Percentiles rank a stretch among this genome's conserved stretches.
These are phyloP conservation scores for Cladobotryum protrusum DNA, from an alignment of 2,329 filamentous ascomycete genomes.

Conservation along the genomic window DNA sequence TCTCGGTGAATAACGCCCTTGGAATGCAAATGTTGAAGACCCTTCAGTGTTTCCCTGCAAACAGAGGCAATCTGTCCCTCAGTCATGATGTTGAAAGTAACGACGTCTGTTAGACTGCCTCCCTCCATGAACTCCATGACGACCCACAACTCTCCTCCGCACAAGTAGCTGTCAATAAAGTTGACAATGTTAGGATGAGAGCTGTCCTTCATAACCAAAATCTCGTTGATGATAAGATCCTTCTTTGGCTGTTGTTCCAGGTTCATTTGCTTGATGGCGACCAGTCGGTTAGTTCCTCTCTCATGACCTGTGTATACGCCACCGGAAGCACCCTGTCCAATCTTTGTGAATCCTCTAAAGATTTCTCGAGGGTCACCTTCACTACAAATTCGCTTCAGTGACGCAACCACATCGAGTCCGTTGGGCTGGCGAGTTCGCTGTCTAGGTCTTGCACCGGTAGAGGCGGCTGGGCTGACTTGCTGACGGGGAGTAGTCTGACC, in stretches of 20 bases:
- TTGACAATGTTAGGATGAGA: conserved; percentile 98
- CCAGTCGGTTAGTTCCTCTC: conserved; percentile 73
- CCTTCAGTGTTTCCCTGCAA: conserved; percentile 85
- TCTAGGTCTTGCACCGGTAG: conserved; percentile 59
- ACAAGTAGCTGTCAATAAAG: conserved; percentile 95
- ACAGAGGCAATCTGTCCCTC: conserved; percentile 96
- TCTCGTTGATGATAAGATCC: conserved; percentile 98
- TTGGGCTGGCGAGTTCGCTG: conserved; percentile 75
- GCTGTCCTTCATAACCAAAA: conserved; percentile 98
- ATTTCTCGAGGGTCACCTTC: conserved; percentile 82
- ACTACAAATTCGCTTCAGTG: conserved; percentile 83
- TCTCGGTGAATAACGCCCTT: conserved; percentile 98
- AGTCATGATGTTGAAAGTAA: conserved; percentile 99
- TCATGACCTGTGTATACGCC: conserved; percentile 93
- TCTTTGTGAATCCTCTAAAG: conserved; percentile 85
- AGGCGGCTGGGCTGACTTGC: conserved; percentile 29
- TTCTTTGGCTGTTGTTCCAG: conserved; percentile 98
- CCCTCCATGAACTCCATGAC: conserved; percentile 99
- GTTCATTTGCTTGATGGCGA: conserved; percentile 99
- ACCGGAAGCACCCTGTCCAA: conserved; percentile 93
- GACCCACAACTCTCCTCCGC: conserved; percentile 89
- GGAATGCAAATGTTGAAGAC: conserved; percentile 89
- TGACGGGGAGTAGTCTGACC: conserved; percentile 29
- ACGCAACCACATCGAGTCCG: conserved; percentile 72
- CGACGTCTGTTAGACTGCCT: conserved; percentile 93